Evolutionary conservation across 306 rosid genomes (phyloP), one percentile per base, ranked within the genome.

Genomic region (Castanea sativa): DNA sequence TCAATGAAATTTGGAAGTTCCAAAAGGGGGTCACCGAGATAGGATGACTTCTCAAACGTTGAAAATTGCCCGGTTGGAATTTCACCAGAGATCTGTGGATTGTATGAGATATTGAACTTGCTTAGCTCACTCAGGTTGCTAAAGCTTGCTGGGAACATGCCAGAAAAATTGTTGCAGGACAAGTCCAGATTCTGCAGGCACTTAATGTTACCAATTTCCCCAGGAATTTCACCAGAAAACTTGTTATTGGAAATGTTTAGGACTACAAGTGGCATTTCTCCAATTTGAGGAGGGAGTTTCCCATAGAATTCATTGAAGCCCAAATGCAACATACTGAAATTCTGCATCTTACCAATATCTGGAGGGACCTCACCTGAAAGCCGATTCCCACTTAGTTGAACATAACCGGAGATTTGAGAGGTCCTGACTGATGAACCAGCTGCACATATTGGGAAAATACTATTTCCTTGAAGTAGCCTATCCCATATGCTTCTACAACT

Each of bases 81-180:
- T 21, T 0, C 41, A 55, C 99, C 99, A 3, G 90, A 78, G 27
- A 95, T 85, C 0, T 85, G 77, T 61, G 93, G 98, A 77, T 95
- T 95, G 77, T 85, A 93, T 49, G 99, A 95, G 81, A 95, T 83
- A 83, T 95, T 95, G 91, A 95, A 95, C 86, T 90, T 93, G 90
- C 5, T 95, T 45, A 95, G 89, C 76, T 86, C 96, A 29, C 82
- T 29, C 84, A 95, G 80, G 30, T 69, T 82, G 86, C 7, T 76
- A 79, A 95, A 82, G 87, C 94, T 95, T 14, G 82, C 27, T 6
- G 99, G 99, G 52, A 95, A 93, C 0, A 55, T 55, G 55, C 96
- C 98, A 4, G 98, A 91, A 73, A 93, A 95, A 32, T 95, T 93
- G 81, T 95, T 95, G 82, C 27, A 80, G 19, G 99, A 91, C 81